Evolutionary conservation across 768 basidiomycete genomes (phyloP), one percentile per base, ranked within the genome.

Genomic region (Crassisporium funariophilum): DNA sequence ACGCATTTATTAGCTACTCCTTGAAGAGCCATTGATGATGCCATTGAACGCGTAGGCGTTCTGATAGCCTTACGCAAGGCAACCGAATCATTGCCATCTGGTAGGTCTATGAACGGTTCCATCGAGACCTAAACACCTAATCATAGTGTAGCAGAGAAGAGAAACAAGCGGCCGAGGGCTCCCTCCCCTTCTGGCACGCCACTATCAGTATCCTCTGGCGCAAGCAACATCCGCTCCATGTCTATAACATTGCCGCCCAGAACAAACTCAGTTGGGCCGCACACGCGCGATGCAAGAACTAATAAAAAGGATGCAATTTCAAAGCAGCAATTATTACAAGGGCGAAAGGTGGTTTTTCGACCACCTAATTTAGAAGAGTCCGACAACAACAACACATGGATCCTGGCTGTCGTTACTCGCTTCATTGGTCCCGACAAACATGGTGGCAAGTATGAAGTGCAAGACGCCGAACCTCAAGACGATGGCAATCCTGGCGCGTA

Each of bases 391-490:
- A 77, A 76, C 24, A 80, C 75, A 27, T 93, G 90, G 90, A 93
- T 93, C 44, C 67, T 92, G 52, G 91, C 90, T 5, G 78, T 86
- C 5, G 79, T 91, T 29, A 84, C 78, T 7, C 82, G 74, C 53
- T 86, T 80, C 59, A 76, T 89, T 34, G 82, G 81, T 43, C 77
- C 78, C 37, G 86, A 90, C 53, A 89, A 87, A 62, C 82, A 84
- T 55, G 77, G 46, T 36, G 48, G 46, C 48, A 91, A 88, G 52
- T 92, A 92, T 53, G 88, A 91, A 64, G 91, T 93, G 0, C 87
- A 89, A 65, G 91, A 92, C 59, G 83, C 80, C 29, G 90, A 93
- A 53, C 85, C 86, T 15, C 85, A 88, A 63, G 89, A 90, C 61
- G 85, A 88, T 44, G 85, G 88, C 7, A 77, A 86, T 53, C 83